Base-by-base conservation (phyloP, 129 eudicot species). In the Chrysanthemum seticuspe region DNA sequence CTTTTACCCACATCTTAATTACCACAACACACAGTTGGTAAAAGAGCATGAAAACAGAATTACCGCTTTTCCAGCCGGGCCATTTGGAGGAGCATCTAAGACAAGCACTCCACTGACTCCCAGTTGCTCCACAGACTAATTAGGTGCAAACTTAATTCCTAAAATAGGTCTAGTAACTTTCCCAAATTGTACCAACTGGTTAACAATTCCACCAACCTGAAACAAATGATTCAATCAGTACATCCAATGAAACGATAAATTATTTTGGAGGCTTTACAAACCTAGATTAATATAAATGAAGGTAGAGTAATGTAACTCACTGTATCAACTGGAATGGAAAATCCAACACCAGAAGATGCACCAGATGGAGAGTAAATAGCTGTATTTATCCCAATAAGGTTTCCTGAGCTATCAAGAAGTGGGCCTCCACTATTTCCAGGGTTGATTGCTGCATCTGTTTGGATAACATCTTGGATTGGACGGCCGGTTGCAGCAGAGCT, bases 351-450 rank as follows among this genome's bases (percentile, higher is more conserved):
- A 64, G 98, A 89, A 1, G 98, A 93, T 74, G 96, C 98, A 72
- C 98, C 98, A 74, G 98, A 89, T 36, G 98, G 95, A 74, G 98
- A 93, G 74, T 93, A 93, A 78, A 93, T 93, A 73, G 98, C 98
- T 48, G 98, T 93, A 65, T 93, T 93, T 65, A 93, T 93, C 61
- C 98, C 98, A 74, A 93, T 93, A 62, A 93, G 90, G 78, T 83
- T 89, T 80, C 98, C 98, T 8, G 95, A 69, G 79, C 98, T 93
- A 62, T 93, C 98, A 31, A 93, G 95, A 73, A 93, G 97, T 69
- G 98, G 98, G 15, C 98, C 98, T 51, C 98, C 98, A 72, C 98
- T 93, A 76, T 93, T 93, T 13, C 98, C 98, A 66, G 98, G 98
- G 80, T 93, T 93, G 49, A 93, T 93, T 27, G 98, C 98, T 13